phyloP scores from a whole-genome alignment of 192 early-diverging fungal genomes.

The Coemansia sp. region DNA sequence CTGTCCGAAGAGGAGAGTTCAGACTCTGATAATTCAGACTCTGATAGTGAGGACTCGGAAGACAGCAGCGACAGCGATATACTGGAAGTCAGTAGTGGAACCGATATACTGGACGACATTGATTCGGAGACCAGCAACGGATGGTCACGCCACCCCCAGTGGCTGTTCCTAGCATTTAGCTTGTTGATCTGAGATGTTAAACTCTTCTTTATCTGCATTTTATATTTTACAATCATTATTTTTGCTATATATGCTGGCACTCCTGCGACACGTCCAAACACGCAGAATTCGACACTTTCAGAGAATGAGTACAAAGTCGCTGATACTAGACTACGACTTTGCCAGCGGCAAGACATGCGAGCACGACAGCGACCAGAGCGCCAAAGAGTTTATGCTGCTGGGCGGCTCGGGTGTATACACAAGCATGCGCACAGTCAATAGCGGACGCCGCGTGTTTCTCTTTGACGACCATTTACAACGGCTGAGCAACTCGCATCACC shows the following conservation, averaged over 20 bases:
- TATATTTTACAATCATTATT: background rate
- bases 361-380: slow-evolving; percentile 18
- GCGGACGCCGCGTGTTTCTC: slow-evolving; percentile 34
- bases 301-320: slow-evolving; percentile 15
- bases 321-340: slow-evolving; percentile 37
- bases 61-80: background rate
- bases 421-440: slow-evolving; percentile 39
- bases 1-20: background rate
- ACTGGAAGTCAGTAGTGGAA: background rate
- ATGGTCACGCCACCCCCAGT: background rate
- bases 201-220: background rate
- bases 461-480: slow-evolving; percentile 48
- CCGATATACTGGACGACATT: background rate
- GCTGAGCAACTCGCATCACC: slow-evolving; percentile 28
- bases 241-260: background rate
- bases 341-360: slow-evolving; percentile 11
- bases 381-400: slow-evolving; percentile 45
- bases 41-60: background rate
- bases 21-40: background rate
- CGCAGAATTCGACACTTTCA: background rate
- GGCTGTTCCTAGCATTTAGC: background rate
- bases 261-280: background rate
- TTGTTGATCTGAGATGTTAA: background rate
- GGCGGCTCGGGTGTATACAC: slow-evolving; percentile 48
- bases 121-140: background rate